Base-by-base conservation (phyloP, 352 stramenopile species). In the Globisporangium acanthophoron region DNA sequence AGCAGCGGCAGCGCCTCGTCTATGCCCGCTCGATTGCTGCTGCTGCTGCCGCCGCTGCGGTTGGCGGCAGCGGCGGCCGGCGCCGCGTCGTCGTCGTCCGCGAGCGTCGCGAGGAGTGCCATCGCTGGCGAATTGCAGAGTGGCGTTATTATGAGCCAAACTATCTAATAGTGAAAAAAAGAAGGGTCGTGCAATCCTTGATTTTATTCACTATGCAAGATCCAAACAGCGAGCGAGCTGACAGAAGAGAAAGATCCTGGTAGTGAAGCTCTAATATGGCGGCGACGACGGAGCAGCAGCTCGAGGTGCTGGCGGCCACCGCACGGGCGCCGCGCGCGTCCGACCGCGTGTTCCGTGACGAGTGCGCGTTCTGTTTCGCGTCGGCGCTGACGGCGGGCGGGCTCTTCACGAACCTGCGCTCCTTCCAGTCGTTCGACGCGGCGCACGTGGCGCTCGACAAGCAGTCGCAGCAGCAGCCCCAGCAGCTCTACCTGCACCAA, bases 361-460 rank as follows among this genome's bases (percentile, higher is more conserved):
- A 99, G 75, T 99, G 96, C 76, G 89, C 96, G 46, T 98, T 98
- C 65, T 98, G 88, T 18, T 99, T 99, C 70, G 90, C 98, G 69
- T 96, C 87, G 47, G 50, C 82, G 44, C 73, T 91, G 21, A 85
- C 77, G 2, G 57, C 71, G 11, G 64, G 69, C 3, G 86, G 86
- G 41, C 57, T 94, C 43, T 96, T 90, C 63, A 97, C 98, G 46
- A 99, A 98, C 66, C 76, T 99, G 52, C 70, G 70, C 15, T 94
- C 91, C 1, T 97, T 98, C 66, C 80, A 96, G 45, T 97, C 95
- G 33, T 98, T 97, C 51, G 88, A 96, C 49, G 72, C 81, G 43
- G 74, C 87, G 3, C 88, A 66, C 46, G 65, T 95, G 5, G 54
- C 40, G 5, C 70, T 81, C 20, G 88, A 96, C 67, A 69, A 71